phyloP scores from a whole-genome alignment of 768 basidiomycete species.

The Trametes villosa region DNA sequence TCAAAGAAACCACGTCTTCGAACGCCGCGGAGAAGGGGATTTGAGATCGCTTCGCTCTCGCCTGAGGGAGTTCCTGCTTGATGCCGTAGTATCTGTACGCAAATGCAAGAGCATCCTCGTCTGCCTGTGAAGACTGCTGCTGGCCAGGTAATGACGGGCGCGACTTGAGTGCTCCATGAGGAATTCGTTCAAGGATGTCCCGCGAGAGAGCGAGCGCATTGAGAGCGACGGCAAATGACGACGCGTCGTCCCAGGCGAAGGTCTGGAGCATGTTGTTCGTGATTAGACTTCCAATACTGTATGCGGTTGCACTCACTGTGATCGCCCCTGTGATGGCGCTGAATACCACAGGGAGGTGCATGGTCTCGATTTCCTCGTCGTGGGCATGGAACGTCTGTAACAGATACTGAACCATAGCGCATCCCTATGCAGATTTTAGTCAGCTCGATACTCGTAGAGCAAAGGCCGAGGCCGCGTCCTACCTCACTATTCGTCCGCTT shows the following conservation, averaged over 20 bases:
- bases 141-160: constrained; percentile 21
- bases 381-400: constrained; percentile 72
- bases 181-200: constrained; percentile 28
- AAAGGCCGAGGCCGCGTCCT: too few species aligned
- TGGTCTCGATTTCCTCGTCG: constrained; percentile 83
- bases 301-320: constrained; percentile 48
- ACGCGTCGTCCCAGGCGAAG: neutral
- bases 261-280: neutral
- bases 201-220: constrained; percentile 24
- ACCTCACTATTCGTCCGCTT: constrained; percentile 55
- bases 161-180: constrained; percentile 21
- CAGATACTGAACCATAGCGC: constrained; percentile 72
- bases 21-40: constrained; percentile 63
- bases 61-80: neutral
- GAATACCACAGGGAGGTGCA: constrained; percentile 84
- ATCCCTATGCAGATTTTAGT: too few species aligned
- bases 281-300: neutral
- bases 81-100: constrained; percentile 67
- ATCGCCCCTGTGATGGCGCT: constrained; percentile 66
- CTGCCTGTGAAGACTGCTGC: neutral
- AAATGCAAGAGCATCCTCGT: constrained; percentile 43
- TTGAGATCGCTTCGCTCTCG: constrained; percentile 29
- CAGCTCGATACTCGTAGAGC: too few species aligned
- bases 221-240: constrained; percentile 8
- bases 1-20: constrained; percentile 47